Evolutionary conservation across 1,139 yeast species (phyloP).

Genomic region (Taphrina populina): DNA sequence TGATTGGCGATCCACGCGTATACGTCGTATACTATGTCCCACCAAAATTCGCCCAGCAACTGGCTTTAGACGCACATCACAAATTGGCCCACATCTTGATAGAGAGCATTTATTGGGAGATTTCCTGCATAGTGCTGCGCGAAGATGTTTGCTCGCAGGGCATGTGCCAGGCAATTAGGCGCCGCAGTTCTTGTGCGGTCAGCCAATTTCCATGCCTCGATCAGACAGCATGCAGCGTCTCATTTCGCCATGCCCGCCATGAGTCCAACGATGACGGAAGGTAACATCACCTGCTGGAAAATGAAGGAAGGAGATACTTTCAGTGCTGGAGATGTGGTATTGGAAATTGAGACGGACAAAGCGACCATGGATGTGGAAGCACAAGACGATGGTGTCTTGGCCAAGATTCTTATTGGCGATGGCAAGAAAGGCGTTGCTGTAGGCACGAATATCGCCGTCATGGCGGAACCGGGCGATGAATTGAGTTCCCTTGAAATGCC

Average conservation of each 20-base stretch:
- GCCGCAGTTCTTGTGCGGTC: no score
- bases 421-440: slow-evolving; percentile 80
- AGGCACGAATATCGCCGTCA: slow-evolving; percentile 82
- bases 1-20: no score
- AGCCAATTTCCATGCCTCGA: slow-evolving; percentile 9
- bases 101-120: no score
- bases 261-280: slow-evolving; percentile 98
- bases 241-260: slow-evolving; percentile 85
- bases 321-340: slow-evolving; percentile 84
- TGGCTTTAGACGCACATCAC: no score
- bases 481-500: slow-evolving; percentile 64
- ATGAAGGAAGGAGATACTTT: slow-evolving; percentile 76
- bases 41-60: neutral
- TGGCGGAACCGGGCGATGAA: slow-evolving; percentile 89
- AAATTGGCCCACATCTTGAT: no score
- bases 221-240: slow-evolving; percentile 48
- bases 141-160: no score
- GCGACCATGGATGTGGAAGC: slow-evolving; percentile 99
- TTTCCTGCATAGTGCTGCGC: no score
- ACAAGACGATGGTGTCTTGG: slow-evolving; percentile 91
- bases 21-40: slow-evolving; percentile 6
- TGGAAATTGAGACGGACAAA: slow-evolving; percentile 97
- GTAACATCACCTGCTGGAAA: slow-evolving; percentile 95
- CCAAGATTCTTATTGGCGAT: slow-evolving; percentile 64
- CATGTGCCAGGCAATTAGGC: no score